phyloP scores from a whole-genome alignment of 1,284 basidiomycete genomes.

The Papiliotrema terrestris region DNA sequence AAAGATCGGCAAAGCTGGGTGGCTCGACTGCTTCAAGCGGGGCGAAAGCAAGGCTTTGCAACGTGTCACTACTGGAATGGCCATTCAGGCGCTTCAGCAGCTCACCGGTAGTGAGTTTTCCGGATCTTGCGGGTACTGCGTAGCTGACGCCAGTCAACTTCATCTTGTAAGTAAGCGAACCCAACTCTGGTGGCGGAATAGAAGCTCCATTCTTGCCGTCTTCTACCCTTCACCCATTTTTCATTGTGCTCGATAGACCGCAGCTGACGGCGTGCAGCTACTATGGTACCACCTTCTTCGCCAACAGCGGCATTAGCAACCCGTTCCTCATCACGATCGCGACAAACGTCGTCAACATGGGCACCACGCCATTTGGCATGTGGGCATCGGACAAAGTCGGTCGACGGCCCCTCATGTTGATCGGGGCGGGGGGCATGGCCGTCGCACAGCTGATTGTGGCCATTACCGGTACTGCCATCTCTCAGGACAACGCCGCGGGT shows the following conservation, averaged over 20 bases:
- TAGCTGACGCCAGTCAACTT: slow-evolving; percentile 14
- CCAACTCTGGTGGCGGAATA: too few species aligned
- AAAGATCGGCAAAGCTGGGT: slow-evolving; percentile 20
- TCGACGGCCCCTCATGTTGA: slow-evolving; percentile 64
- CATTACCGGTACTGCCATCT: slow-evolving; percentile 1
- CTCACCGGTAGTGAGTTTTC: slow-evolving; percentile 51
- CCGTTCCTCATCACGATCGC: slow-evolving; percentile 39
- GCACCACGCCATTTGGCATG: slow-evolving; percentile 65
- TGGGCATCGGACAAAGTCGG: slow-evolving; percentile 55
- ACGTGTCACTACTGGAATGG: slow-evolving; percentile 63
- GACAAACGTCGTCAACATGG: slow-evolving; percentile 45
- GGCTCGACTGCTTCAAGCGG: slow-evolving; percentile 14
- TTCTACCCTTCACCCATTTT: too few species aligned
- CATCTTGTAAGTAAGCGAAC: slow-evolving; percentile 19
- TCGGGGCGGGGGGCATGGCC: slow-evolving; percentile 70
- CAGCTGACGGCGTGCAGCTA: too few species aligned
- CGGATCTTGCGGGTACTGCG: neutral
- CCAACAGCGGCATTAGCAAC: slow-evolving; percentile 23
- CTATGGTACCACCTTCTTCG: slow-evolving; percentile 31
- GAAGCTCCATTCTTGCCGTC: too few species aligned
- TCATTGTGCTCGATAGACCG: too few species aligned
- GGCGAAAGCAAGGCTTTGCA: slow-evolving; percentile 60
- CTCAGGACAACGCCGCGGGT: neutral
- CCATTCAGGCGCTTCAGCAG: slow-evolving; percentile 56
- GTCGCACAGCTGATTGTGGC: slow-evolving; percentile 71